Conservation (phyloP, 331 rosid genomes). For the Stylosanthes scabra region DNA sequence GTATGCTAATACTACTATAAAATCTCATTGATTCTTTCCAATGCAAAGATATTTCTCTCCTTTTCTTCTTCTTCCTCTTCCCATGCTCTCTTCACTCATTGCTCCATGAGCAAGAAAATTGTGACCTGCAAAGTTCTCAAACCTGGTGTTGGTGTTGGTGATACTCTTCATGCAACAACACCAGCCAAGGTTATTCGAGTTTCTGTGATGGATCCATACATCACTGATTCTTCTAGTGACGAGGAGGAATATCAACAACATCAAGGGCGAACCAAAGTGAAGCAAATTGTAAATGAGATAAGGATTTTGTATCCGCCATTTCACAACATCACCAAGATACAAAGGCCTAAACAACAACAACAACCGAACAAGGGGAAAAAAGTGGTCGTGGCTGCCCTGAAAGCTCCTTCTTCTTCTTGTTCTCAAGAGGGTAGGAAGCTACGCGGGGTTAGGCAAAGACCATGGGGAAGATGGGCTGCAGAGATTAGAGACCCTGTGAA, state of each 20-base stretch:
- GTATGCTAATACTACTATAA: background rate
- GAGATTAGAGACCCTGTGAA: conserved; percentile 67
- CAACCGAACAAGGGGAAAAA: background rate
- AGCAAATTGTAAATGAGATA: conserved; percentile 51
- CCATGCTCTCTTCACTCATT: background rate
- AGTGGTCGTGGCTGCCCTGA: background rate
- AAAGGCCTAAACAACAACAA: background rate
- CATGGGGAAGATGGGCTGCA: conserved; percentile 75
- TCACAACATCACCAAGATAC: background rate
- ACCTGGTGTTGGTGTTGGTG: background rate
- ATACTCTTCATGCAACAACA: background rate
- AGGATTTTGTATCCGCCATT: conserved; percentile 38
- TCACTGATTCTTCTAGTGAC: conserved; percentile 56
- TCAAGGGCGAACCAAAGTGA: conserved; percentile 26
- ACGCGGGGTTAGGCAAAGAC: conserved; percentile 68
- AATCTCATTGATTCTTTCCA: background rate
- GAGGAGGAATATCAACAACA: conserved; percentile 43
- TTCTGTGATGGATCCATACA: conserved; percentile 51
- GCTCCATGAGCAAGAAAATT: conserved; percentile 36
- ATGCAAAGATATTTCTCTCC: background rate
- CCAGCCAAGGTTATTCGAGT: conserved; percentile 48
- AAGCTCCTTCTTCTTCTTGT: conserved; percentile 33
- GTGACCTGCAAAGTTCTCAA: conserved; percentile 44
- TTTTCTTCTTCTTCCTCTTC: background rate
- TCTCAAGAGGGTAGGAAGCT: conserved; percentile 45